Evolutionary conservation across 2,329 filamentous ascomycete genomes (phyloP).

Genomic region (Calonectria pauciramosa): DNA sequence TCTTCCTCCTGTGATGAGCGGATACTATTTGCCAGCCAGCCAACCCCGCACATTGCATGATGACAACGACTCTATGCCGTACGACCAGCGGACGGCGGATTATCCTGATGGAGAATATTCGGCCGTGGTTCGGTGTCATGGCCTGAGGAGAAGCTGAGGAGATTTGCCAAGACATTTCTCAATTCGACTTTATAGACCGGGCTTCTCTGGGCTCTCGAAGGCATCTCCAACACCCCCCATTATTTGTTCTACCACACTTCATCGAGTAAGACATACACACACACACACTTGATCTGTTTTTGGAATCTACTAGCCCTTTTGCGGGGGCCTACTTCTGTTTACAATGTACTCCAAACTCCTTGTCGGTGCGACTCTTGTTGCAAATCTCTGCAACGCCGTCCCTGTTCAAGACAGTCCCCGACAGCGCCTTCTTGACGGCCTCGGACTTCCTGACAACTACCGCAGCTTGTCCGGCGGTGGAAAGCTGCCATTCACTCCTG

Average conservation of each 20-base stretch:
- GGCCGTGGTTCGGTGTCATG: constrained; percentile 31
- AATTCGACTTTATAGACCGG: constrained; percentile 22
- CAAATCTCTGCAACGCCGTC: constrained; percentile 35
- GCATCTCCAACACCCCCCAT: constrained; percentile 8
- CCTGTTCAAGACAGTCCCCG: constrained; percentile 64
- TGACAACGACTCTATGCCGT: constrained; percentile 22
- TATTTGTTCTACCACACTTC: background rate
- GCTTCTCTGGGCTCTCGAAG: constrained; percentile 7
- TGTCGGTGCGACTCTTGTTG: constrained; percentile 24
- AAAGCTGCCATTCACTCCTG: constrained; percentile 70
- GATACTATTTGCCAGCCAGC: constrained; percentile 35
- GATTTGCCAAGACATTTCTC: constrained; percentile 2
- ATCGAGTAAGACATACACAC: background rate
- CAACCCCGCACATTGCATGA: constrained; percentile 33
- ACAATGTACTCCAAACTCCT: constrained; percentile 36
- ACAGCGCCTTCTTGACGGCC: constrained; percentile 66
- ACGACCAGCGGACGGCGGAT: constrained; percentile 27
- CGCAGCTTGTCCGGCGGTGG: constrained; percentile 49
- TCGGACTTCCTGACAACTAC: constrained; percentile 61
- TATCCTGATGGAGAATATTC: constrained; percentile 23
- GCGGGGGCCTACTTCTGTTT: constrained; percentile 4
- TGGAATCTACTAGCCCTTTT: background rate
- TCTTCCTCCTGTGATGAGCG: background rate
- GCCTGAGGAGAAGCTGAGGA: background rate
- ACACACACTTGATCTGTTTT: constrained; percentile 9